Conservation (phyloP, 495 filamentous ascomycete species). For the Daldinia concentrica region DNA sequence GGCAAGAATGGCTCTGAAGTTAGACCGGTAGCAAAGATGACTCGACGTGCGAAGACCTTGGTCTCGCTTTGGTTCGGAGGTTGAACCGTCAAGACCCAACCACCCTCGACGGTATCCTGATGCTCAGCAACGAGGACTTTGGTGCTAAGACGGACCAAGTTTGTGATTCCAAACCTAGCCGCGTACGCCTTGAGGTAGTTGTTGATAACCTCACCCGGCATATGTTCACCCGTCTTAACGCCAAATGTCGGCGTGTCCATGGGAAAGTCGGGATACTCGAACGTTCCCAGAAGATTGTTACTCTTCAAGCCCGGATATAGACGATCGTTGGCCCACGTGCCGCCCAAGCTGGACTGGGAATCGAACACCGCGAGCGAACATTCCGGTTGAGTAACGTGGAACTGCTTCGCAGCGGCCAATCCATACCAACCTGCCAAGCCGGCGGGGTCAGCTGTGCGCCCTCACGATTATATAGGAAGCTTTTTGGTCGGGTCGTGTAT, state of each 20-base stretch:
- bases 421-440: slow-evolving; percentile 52
- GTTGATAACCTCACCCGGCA: slow-evolving; percentile 70
- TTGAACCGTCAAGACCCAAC: slow-evolving; percentile 50
- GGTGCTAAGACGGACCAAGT: slow-evolving; percentile 61
- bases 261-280: slow-evolving; percentile 77
- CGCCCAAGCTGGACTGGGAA: slow-evolving; percentile 62
- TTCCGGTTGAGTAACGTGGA: slow-evolving; percentile 52
- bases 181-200: slow-evolving; percentile 69
- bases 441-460: slow-evolving; percentile 9
- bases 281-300: slow-evolving; percentile 66
- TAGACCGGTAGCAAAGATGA: slow-evolving; percentile 45
- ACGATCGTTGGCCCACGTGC: slow-evolving; percentile 71
- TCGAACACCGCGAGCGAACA: slow-evolving; percentile 53
- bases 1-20: slow-evolving; percentile 47
- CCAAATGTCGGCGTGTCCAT: slow-evolving; percentile 69
- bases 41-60: slow-evolving; percentile 39
- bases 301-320: slow-evolving; percentile 74
- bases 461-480: not conserved
- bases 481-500: not conserved
- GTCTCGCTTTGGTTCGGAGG: slow-evolving; percentile 24
- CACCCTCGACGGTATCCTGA: slow-evolving; percentile 43
- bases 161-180: slow-evolving; percentile 62
- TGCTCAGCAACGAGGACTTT: slow-evolving; percentile 62
- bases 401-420: slow-evolving; percentile 54
- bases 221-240: slow-evolving; percentile 69